Evolutionary conservation across 352 stramenopile species (phyloP).

Genomic region (Globisporangium viniferum): DNA sequence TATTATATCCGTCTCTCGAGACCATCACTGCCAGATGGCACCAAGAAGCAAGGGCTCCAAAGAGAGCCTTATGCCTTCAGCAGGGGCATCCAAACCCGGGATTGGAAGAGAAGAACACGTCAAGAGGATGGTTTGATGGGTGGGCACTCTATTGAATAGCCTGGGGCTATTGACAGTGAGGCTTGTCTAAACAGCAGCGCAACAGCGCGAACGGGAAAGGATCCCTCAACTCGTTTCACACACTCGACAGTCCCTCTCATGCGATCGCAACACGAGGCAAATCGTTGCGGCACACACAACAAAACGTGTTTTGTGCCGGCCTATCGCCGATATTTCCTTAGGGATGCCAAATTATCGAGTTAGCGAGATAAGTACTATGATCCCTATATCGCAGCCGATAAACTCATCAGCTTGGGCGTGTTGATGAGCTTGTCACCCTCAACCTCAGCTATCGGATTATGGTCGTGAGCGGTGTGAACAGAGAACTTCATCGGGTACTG

Average conservation of each 20-base stretch:
- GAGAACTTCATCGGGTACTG: too few relatives aligned
- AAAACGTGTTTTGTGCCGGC: neutral
- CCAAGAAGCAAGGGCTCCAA: neutral
- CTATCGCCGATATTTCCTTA: neutral
- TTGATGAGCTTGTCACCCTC: neutral
- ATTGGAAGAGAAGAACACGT: neutral
- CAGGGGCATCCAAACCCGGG: neutral
- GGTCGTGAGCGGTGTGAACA: neutral
- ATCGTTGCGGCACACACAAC: neutral
- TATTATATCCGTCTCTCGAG: neutral
- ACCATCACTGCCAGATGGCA: neutral
- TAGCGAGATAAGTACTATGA: neutral
- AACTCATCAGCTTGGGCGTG: neutral
- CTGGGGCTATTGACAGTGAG: too few relatives aligned
- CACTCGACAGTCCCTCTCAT: neutral
- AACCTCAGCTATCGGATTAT: neutral
- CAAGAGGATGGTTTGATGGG: slow-evolving; percentile 5
- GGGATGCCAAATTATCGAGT: neutral
- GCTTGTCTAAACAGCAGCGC: too few relatives aligned
- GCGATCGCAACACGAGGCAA: neutral
- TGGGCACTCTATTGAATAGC: neutral
- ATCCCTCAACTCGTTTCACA: neutral
- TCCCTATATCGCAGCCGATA: neutral
- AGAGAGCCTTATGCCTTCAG: neutral
- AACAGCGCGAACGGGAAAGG: neutral